phyloP scores from a whole-genome alignment of 1,284 basidiomycete species.

The Salmacisia buchloeana region DNA sequence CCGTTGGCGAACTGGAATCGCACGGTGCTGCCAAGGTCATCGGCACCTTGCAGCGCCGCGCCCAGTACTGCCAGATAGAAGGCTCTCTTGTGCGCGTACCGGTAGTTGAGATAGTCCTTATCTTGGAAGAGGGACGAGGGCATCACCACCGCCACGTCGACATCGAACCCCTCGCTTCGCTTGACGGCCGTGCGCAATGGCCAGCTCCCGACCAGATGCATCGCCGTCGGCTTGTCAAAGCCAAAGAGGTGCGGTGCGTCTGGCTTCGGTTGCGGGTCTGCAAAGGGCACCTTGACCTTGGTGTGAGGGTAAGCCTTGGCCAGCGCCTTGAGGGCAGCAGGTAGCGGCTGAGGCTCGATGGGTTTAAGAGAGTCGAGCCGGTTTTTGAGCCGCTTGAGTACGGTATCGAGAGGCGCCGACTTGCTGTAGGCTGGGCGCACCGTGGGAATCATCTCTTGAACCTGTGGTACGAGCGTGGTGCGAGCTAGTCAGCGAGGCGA shows the following conservation, averaged over 20 bases:
- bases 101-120: slow-evolving; percentile 83
- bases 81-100: slow-evolving; percentile 87
- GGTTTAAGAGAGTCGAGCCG: slow-evolving; percentile 24
- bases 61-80: slow-evolving; percentile 83
- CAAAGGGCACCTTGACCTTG: slow-evolving; percentile 53
- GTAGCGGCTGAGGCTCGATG: slow-evolving; percentile 24
- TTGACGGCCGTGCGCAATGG: slow-evolving; percentile 36
- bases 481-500: neutral
- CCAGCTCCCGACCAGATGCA: slow-evolving; percentile 55
- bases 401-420: slow-evolving; percentile 35
- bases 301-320: slow-evolving; percentile 38
- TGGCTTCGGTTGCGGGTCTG: slow-evolving; percentile 35
- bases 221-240: slow-evolving; percentile 77
- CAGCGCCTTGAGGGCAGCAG: slow-evolving; percentile 46
- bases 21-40: slow-evolving; percentile 57
- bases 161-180: slow-evolving; percentile 37
- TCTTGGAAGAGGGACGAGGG: slow-evolving; percentile 74
- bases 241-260: slow-evolving; percentile 61
- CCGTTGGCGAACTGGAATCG: slow-evolving; percentile 62
- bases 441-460: slow-evolving; percentile 46
- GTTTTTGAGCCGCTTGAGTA: slow-evolving; percentile 37
- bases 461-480: slow-evolving; percentile 12
- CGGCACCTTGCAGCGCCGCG: slow-evolving; percentile 52
- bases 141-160: slow-evolving; percentile 46
- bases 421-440: slow-evolving; percentile 31